phyloP scores from a whole-genome alignment of 163 green algal genomes.

The Trebouxia gelatinosa region DNA sequence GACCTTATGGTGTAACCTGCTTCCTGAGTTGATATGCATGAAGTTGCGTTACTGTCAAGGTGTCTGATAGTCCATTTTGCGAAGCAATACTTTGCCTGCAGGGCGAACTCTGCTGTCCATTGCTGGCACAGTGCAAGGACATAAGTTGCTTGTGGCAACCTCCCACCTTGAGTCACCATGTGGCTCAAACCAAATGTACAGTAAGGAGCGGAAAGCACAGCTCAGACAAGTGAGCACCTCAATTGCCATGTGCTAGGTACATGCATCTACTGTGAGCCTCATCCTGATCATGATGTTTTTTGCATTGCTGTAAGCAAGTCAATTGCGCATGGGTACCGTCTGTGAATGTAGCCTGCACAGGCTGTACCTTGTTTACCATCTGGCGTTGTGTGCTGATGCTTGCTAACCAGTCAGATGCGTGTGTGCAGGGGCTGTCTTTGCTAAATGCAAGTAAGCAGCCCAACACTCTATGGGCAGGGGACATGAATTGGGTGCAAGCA shows the following conservation, averaged over 20 bases:
- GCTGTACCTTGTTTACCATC: neutral
- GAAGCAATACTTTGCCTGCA: too few species aligned
- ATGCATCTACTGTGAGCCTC: neutral
- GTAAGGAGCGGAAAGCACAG: constrained; percentile 5
- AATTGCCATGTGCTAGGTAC: too few species aligned
- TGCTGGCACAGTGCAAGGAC: constrained; percentile 8
- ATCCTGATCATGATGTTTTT: too few species aligned
- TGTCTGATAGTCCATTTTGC: too few species aligned
- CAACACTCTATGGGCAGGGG: constrained; percentile 42
- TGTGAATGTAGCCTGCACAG: too few species aligned
- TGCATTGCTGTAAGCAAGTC: neutral
- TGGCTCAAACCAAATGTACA: constrained; percentile 23
- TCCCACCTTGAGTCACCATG: constrained; percentile 49
- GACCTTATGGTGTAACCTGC: too few species aligned
- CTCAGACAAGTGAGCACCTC: constrained; percentile 1
- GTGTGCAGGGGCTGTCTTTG: neutral
- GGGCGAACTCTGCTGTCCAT: constrained; percentile 33
- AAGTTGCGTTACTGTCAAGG: too few species aligned
- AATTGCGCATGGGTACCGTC: too few species aligned
- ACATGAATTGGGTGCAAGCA: constrained; percentile 47
- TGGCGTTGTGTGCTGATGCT: neutral
- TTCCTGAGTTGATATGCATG: too few species aligned
- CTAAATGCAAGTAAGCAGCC: constrained; percentile 7
- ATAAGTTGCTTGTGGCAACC: constrained; percentile 41
- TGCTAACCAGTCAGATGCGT: neutral